Evolutionary conservation across 768 basidiomycete species (phyloP).

Genomic region (Leccinum broughii): DNA sequence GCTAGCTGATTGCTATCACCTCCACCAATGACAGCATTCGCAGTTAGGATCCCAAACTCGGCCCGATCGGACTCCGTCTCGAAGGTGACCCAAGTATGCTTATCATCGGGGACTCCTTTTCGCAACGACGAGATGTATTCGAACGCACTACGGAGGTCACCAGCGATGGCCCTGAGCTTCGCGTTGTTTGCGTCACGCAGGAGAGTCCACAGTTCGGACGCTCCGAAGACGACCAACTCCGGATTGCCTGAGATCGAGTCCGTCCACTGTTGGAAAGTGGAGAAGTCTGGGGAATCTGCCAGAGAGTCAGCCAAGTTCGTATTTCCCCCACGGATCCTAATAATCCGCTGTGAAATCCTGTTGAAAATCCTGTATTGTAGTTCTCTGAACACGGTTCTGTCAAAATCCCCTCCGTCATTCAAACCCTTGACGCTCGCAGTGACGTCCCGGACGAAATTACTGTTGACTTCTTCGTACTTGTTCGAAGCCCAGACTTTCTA

Average conservation of each 20-base stretch:
- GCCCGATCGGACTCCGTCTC: not conserved
- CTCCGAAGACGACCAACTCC: not conserved
- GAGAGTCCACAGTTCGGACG: conserved; percentile 7
- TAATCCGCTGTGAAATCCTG: conserved; percentile 6
- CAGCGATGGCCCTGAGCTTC: conserved; percentile 3
- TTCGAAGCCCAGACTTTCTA: conserved; percentile 12
- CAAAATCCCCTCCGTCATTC: conserved; percentile 8
- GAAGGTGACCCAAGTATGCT: conserved; percentile 7
- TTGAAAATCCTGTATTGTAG: conserved; percentile 2
- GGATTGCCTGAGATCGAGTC: conserved; percentile 2
- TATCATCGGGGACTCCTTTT: not conserved
- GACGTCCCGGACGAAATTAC: conserved; percentile 3
- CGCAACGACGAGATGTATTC: conserved; percentile 5
- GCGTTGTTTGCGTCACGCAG: conserved; percentile 2
- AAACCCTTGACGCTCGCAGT: conserved; percentile 12
- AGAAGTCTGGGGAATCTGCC: not conserved
- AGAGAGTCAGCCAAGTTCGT: conserved; percentile 2
- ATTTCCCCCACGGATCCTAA: conserved; percentile 8
- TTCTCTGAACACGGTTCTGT: not conserved
- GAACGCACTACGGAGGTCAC: conserved; percentile 5
- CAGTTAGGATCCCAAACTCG: conserved; percentile 9
- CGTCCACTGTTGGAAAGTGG: conserved; percentile 6
- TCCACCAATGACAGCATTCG: conserved; percentile 5
- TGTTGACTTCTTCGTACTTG: conserved; percentile 8
- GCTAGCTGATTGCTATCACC: conserved; percentile 2